Base-by-base conservation (phyloP, 495 filamentous ascomycete species). In the Astrothelium subdiscretum region DNA sequence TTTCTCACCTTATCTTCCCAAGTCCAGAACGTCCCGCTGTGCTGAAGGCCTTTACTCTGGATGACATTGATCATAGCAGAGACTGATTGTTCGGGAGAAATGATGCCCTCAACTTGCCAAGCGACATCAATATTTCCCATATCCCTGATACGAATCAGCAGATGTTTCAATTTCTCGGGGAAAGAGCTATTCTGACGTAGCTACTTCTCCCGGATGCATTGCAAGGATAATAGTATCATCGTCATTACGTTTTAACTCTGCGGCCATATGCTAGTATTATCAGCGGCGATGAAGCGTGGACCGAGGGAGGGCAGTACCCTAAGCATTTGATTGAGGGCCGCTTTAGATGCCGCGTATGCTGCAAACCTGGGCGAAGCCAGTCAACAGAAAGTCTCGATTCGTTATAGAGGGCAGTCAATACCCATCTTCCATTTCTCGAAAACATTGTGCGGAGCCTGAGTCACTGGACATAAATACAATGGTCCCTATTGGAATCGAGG, bases 171-270 rank as follows among this genome's bases (percentile, higher is more conserved):
- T 2, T 51, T 29, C 24, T 26, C 42, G 32, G 8, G 11, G 40
- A n/a, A 18, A 32, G 29, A 20, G 32, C 3, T 18, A 38, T 69
- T 20, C 78, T 66, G 68, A 81, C 70, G 81, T 84, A 18, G 70
- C 68, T 5, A 84, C 81, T 65, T 84, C 81, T 3, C 81, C 81
- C 0, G 81, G 81, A 70, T 84, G 81, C 71, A 84, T 72, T 1
- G 81, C 79, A 31, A 84, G 64, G 22, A 84, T 74, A 8, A 76
- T 72, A 0, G 79, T 82, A 31, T 70, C 66, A 40, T 73, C 74
- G 48, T 70, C 71, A 59, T 78, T 77, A 20, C 80, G 68, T 60
- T 74, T 73, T 24, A 83, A 66, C 63, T 84, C 81, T 0, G 78
- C 76, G 1, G 79, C 79, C 76, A 84, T 76, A 63, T 84, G 81